Percentiles rank a stretch among this genome's conserved stretches.
Evolutionary conservation across 2,329 filamentous ascomycete species (phyloP).

Genomic region (Ophiostoma angusticollis): DNA sequence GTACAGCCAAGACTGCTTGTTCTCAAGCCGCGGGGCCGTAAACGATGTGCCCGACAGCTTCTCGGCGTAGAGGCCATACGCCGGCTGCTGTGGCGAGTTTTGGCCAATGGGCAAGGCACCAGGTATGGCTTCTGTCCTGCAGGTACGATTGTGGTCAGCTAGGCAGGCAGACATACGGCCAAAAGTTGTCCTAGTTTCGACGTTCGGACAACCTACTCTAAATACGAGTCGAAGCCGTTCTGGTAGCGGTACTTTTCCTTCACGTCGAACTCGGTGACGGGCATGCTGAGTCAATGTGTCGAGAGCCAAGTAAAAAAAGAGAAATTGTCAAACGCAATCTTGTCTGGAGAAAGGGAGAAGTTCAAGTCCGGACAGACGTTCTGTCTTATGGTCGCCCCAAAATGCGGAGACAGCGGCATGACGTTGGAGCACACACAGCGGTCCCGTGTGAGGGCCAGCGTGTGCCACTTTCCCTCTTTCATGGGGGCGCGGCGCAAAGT

Average conservation of each 20-base stretch:
- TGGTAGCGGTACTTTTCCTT: conserved; percentile 58
- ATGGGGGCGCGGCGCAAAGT: too few species aligned
- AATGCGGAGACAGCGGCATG: too few species aligned
- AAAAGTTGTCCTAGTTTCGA: too few species aligned
- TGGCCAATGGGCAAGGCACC: conserved; percentile 61
- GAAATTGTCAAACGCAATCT: too few species aligned
- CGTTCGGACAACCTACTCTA: conserved; percentile 50
- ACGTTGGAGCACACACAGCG: too few species aligned
- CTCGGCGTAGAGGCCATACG: conserved; percentile 71
- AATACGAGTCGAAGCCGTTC: conserved; percentile 64
- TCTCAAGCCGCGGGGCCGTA: conserved; percentile 54
- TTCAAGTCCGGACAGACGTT: too few species aligned
- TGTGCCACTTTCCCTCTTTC: too few species aligned
- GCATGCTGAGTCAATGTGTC: conserved; percentile 26
- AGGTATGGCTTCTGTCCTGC: conserved; percentile 61
- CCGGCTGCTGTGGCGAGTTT: conserved; percentile 72
- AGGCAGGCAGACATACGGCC: not conserved
- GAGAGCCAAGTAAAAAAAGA: not conserved
- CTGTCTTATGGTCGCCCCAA: too few species aligned
- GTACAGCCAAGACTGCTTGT: conserved; percentile 62
- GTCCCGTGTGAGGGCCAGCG: too few species aligned
- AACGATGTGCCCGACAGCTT: conserved; percentile 63
- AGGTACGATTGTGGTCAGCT: not conserved
- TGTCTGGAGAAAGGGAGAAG: not conserved
- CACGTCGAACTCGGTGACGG: conserved; percentile 34